Evolutionary conservation across 495 filamentous ascomycete species (phyloP).

Genomic region (Cercophora sp.): DNA sequence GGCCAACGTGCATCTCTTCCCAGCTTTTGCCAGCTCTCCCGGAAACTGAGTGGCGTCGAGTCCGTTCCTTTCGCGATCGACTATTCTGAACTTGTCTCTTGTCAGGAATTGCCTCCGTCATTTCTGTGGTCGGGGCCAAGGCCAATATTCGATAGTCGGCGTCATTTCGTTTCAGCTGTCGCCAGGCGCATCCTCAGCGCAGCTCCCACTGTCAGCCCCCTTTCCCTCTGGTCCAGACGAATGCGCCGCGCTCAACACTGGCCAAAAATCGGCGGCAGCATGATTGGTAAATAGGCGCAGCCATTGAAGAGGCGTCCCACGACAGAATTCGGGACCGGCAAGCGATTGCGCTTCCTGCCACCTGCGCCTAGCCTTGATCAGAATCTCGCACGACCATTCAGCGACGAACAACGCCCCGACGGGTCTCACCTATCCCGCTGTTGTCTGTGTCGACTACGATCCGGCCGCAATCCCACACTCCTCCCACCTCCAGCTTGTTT

Average conservation of each 20-base stretch:
- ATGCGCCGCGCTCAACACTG: constrained; percentile 20
- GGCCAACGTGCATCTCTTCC: not conserved
- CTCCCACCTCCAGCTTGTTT: constrained; percentile 4
- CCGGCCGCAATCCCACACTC: constrained; percentile 22
- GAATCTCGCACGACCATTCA: constrained; percentile 15
- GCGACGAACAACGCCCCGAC: constrained; percentile 13
- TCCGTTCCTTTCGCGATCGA: not conserved
- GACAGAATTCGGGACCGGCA: constrained; percentile 14
- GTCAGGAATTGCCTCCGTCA: no score
- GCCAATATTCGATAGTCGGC: not conserved
- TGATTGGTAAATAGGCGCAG: constrained; percentile 22
- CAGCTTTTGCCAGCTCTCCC: not conserved
- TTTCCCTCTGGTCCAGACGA: not conserved
- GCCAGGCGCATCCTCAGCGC: constrained; percentile 10
- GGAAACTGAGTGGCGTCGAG: not conserved
- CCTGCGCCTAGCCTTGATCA: constrained; percentile 12
- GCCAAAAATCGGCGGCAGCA: constrained; percentile 9
- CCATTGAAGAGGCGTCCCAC: constrained; percentile 10
- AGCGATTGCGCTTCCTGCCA: constrained; percentile 15
- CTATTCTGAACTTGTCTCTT: not conserved
- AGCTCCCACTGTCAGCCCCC: not conserved
- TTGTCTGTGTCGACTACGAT: constrained; percentile 20
- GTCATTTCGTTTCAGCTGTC: constrained; percentile 11
- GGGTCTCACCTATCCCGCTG: constrained; percentile 28
- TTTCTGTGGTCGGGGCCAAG: no score